Conservation (phyloP, 768 basidiomycete genomes). For the Rhizopogon roseolus region DNA sequence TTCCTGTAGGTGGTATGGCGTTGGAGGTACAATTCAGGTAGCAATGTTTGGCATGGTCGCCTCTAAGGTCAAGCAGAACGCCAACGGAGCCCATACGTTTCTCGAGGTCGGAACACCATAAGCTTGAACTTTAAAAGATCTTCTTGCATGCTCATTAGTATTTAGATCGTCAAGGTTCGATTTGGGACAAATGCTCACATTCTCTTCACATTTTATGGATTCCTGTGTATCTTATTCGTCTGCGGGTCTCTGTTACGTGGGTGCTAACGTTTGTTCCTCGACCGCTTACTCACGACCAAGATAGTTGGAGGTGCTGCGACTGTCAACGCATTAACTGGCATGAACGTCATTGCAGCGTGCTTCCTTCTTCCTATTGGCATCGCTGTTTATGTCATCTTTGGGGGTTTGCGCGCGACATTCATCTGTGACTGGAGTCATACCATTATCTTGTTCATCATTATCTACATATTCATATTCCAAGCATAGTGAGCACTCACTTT, state of each 20-base stretch:
- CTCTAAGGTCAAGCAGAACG: conserved; percentile 56
- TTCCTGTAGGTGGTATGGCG: conserved; percentile 41
- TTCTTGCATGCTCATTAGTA: background rate
- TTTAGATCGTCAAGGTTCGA: conserved; percentile 42
- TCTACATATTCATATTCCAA: conserved; percentile 30
- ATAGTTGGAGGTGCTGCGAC: conserved; percentile 42
- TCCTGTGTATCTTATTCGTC: conserved; percentile 47
- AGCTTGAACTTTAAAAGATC: background rate
- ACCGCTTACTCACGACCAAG: background rate
- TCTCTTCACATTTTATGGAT: conserved; percentile 48
- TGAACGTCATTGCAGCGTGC: conserved; percentile 39
- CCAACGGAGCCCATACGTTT: conserved; percentile 54
- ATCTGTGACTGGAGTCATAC: conserved; percentile 42
- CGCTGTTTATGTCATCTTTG: conserved; percentile 37
- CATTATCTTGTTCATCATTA: conserved; percentile 38
- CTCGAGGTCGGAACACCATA: conserved; percentile 33
- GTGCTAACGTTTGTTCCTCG: conserved; percentile 7
- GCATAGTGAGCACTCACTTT: conserved; percentile 21
- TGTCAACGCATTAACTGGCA: conserved; percentile 41
- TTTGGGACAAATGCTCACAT: conserved; percentile 44
- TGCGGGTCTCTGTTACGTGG: conserved; percentile 45
- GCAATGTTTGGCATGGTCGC: conserved; percentile 49
- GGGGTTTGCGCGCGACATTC: conserved; percentile 41
- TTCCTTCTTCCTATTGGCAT: conserved; percentile 43
- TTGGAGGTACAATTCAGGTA: conserved; percentile 49